Percentiles rank a stretch among this genome's conserved stretches.
Conservation (phyloP, 2,329 filamentous ascomycete species). For the Cytospora piceae region DNA sequence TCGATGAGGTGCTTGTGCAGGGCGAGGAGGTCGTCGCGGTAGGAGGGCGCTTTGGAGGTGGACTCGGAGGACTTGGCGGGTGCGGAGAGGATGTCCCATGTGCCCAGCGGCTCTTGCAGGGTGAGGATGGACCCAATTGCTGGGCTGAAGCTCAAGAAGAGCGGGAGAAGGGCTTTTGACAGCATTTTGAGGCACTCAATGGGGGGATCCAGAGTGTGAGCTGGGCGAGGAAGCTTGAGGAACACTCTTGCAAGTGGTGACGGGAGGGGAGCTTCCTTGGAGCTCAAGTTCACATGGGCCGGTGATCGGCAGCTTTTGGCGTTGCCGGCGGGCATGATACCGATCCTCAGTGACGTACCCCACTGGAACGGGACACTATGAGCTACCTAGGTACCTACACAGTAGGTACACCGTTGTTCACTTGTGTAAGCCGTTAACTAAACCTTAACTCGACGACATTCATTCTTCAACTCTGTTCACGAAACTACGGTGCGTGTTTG, state of each 20-base stretch:
- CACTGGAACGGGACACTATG: not conserved
- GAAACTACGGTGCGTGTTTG: too few species aligned
- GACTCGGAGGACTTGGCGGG: not conserved
- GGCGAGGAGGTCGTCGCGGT: slow-evolving; percentile 61
- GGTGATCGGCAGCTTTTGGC: not conserved
- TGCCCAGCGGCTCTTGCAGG: slow-evolving; percentile 12
- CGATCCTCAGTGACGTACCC: not conserved
- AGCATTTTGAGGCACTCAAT: slow-evolving; percentile 8
- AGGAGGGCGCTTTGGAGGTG: slow-evolving; percentile 37
- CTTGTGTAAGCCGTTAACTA: not conserved
- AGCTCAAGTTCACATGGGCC: not conserved
- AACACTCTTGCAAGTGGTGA: not conserved
- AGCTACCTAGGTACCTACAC: too few species aligned
- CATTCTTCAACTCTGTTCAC: not conserved
- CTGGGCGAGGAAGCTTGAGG: not conserved
- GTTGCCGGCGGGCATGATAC: not conserved
- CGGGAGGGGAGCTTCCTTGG: not conserved
- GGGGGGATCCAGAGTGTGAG: not conserved
- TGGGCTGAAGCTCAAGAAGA: slow-evolving; percentile 13
- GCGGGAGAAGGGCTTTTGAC: not conserved
- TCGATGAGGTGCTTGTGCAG: slow-evolving; percentile 78
- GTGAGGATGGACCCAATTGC: not conserved
- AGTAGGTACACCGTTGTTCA: not conserved
- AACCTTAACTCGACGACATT: not conserved
- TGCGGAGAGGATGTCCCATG: not conserved